phyloP scores from a whole-genome alignment of 257 asterid genomes.

The Plectranthus barbatus region DNA sequence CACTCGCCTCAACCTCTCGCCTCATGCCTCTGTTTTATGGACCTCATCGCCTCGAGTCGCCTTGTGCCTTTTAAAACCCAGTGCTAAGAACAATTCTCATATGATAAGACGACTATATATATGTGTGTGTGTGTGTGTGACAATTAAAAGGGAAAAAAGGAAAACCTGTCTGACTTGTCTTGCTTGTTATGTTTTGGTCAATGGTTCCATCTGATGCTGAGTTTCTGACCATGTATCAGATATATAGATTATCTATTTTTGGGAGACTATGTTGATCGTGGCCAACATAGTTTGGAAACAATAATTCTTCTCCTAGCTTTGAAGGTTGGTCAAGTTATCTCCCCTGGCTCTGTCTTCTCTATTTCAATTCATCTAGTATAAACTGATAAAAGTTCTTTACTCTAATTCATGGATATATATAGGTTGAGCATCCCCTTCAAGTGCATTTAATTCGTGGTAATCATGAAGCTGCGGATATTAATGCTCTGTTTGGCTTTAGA shows the following conservation, averaged over 20 bases:
- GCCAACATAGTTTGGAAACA: conserved; percentile 97
- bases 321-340: conserved; percentile 40
- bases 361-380: neutral
- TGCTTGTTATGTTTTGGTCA: neutral
- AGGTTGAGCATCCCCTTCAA: conserved; percentile 89
- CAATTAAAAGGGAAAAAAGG: too few relatives aligned
- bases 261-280: conserved; percentile 99
- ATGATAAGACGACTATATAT: too few relatives aligned
- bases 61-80: too few relatives aligned
- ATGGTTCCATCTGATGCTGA: conserved; percentile 15
- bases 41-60: too few relatives aligned
- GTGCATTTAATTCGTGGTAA: conserved; percentile 94
- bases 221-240: conserved; percentile 42
- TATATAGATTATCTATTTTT: conserved; percentile 94
- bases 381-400: conserved; percentile 12
- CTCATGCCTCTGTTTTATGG: too few relatives aligned
- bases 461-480: conserved; percentile 99
- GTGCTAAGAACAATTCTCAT: too few relatives aligned
- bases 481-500: conserved; percentile 97
- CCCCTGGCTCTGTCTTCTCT: neutral
- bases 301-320: conserved; percentile 90
- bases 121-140: neutral
- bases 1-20: too few relatives aligned
- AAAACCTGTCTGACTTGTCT: neutral
- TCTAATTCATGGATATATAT: conserved; percentile 20